phyloP scores from a whole-genome alignment of 1,139 yeast species.

The Hanseniaspora sp. region DNA sequence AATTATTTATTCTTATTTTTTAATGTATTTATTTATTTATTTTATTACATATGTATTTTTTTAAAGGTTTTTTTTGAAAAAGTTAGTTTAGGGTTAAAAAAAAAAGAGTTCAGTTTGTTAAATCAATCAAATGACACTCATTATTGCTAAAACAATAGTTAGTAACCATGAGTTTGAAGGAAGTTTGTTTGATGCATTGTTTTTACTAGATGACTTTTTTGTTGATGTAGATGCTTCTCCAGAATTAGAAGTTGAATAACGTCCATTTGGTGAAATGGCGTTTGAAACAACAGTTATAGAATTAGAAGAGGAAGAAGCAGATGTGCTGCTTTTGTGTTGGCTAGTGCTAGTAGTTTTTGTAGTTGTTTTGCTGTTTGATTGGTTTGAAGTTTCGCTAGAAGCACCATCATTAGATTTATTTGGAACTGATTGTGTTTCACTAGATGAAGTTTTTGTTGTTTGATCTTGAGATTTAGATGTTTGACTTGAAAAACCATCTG shows the following conservation, averaged over 20 bases:
- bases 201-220: not conserved
- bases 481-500: too few relatives aligned
- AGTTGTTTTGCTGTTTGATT: not conserved
- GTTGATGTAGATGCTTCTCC: not conserved
- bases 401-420: not conserved
- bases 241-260: slow-evolving; percentile 1
- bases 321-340: slow-evolving; percentile 11
- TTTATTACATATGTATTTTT: too few relatives aligned
- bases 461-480: too few relatives aligned
- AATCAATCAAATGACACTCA: not conserved
- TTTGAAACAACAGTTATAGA: slow-evolving; percentile 4
- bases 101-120: not conserved
- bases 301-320: slow-evolving; percentile 6
- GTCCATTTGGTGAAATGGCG: slow-evolving; percentile 14
- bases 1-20: not conserved
- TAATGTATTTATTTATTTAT: too few relatives aligned
- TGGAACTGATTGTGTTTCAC: too few relatives aligned
- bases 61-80: too few relatives aligned
- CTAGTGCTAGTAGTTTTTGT: not conserved
- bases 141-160: not conserved
- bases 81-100: not conserved
- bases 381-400: not conserved
- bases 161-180: not conserved
- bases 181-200: not conserved
- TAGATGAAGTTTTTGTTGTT: too few relatives aligned